phyloP scores from a whole-genome alignment of 2,329 filamentous ascomycete species.

The Verticillium alfalfae region DNA sequence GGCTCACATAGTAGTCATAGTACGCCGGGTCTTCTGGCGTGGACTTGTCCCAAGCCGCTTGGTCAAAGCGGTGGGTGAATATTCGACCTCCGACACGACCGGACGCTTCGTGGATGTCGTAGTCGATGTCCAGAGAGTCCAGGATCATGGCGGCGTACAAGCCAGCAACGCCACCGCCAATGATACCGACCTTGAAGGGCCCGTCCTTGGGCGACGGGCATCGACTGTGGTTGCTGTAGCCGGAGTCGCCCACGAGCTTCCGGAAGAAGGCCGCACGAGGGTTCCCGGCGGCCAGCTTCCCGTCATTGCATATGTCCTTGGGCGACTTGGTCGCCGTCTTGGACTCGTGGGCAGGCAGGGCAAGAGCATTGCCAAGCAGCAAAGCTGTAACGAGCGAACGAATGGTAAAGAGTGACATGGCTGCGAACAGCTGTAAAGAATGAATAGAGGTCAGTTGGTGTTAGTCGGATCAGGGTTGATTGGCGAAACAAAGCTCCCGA shows the following conservation, averaged over 20 bases:
- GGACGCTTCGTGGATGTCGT: constrained; percentile 29
- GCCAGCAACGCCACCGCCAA: constrained; percentile 29
- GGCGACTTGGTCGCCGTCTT: not conserved
- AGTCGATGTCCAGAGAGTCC: constrained; percentile 23
- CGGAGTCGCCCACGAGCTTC: constrained; percentile 6
- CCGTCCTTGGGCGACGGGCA: constrained; percentile 4
- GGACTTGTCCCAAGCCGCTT: constrained; percentile 13
- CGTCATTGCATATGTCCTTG: constrained; percentile 10
- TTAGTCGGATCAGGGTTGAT: too few species aligned
- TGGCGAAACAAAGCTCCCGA: too few species aligned
- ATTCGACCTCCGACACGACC: constrained; percentile 27
- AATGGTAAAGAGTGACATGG: constrained; percentile 6
- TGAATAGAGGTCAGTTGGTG: not conserved
- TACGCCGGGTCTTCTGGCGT: constrained; percentile 11
- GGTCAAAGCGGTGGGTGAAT: constrained; percentile 26
- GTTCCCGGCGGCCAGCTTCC: constrained; percentile 9
- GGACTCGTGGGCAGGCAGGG: constrained; percentile 3
- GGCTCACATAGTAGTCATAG: constrained; percentile 24
- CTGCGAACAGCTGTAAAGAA: constrained; percentile 1
- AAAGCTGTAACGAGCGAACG: constrained; percentile 8
- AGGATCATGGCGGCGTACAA: constrained; percentile 26
- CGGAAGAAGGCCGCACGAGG: constrained; percentile 14
- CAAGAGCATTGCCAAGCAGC: constrained; percentile 8
- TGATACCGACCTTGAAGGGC: constrained; percentile 23
- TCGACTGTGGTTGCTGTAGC: constrained; percentile 10